Evolutionary conservation across 306 rosid genomes (phyloP).

Genomic region (Begonia peltatifolia): DNA sequence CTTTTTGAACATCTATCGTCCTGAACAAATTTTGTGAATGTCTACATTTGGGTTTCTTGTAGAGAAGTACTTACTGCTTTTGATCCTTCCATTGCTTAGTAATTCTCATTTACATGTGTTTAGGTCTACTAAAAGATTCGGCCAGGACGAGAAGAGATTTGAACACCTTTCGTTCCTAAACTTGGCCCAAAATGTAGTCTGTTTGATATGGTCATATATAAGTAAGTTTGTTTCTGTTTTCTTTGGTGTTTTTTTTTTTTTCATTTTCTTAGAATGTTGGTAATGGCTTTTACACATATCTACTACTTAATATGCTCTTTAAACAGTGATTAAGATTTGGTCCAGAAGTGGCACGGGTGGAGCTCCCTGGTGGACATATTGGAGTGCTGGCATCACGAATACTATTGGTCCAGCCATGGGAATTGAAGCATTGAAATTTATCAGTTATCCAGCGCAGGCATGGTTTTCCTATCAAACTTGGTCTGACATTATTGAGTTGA

Average conservation of each 20-base stretch:
- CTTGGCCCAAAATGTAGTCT: slow-evolving; percentile 83
- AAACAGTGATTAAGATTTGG: slow-evolving; percentile 76
- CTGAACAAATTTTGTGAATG: no score
- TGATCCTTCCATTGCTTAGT: no score
- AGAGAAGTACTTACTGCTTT: no score
- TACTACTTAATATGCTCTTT: not conserved
- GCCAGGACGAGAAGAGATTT: slow-evolving; percentile 57
- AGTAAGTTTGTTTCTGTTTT: slow-evolving; percentile 36
- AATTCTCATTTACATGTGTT: not conserved
- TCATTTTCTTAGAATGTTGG: not conserved
- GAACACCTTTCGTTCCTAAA: slow-evolving; percentile 86
- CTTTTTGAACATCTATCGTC: no score
- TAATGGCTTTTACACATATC: slow-evolving; percentile 1
- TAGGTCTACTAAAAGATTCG: slow-evolving; percentile 92
- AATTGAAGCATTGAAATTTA: slow-evolving; percentile 90
- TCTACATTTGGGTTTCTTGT: no score
- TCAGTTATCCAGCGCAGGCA: slow-evolving; percentile 97
- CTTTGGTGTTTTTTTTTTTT: not conserved
- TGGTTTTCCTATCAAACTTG: slow-evolving; percentile 1
- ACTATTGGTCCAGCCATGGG: slow-evolving; percentile 99
- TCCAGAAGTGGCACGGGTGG: slow-evolving; percentile 47
- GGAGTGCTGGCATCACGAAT: slow-evolving; percentile 97
- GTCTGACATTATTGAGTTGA: no score
- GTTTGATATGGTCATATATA: slow-evolving; percentile 84
- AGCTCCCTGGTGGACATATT: slow-evolving; percentile 82